phyloP scores from a whole-genome alignment of 192 early-diverging fungal genomes.

The Lobosporangium transversale region DNA sequence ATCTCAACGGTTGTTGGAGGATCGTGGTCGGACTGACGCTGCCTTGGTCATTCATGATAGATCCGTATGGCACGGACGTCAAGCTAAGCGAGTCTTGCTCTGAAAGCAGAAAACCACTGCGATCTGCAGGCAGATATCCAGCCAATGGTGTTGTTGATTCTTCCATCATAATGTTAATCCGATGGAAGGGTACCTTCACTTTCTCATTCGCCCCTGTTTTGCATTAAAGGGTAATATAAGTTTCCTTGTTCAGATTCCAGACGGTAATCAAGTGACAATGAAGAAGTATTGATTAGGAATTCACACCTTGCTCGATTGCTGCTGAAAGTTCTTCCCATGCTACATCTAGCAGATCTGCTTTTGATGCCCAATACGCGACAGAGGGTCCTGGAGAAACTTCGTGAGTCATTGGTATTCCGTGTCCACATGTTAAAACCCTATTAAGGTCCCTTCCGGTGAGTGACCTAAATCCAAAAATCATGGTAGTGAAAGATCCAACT shows the following conservation, averaged over 20 bases:
- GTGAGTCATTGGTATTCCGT: conserved; percentile 51
- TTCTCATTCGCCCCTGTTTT: conserved; percentile 39
- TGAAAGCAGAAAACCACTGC: conserved; percentile 29
- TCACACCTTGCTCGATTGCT: conserved; percentile 47
- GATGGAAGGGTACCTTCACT: conserved; percentile 41
- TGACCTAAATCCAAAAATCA: not conserved
- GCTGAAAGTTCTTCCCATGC: conserved; percentile 32
- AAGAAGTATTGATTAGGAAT: too few species aligned
- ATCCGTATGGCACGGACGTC: conserved; percentile 30
- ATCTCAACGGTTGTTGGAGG: conserved; percentile 33
- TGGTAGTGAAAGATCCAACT: too few species aligned
- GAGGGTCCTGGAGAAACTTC: conserved; percentile 44
- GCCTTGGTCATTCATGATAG: conserved; percentile 49
- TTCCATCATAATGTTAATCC: conserved; percentile 46
- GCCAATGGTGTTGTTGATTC: conserved; percentile 20
- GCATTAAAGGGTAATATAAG: not conserved
- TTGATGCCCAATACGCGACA: conserved; percentile 51
- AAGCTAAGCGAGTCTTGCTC: conserved; percentile 26
- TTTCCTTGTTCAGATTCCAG: not conserved
- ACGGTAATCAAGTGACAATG: too few species aligned
- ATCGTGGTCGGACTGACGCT: conserved; percentile 33
- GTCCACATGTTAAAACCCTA: conserved; percentile 33
- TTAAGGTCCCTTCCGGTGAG: conserved; percentile 27
- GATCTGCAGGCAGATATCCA: conserved; percentile 23
- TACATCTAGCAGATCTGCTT: conserved; percentile 32